A percentile compares a stretch with the other conserved stretches of the same genome.
phyloP scores from a whole-genome alignment of 2,329 filamentous ascomycete species.

The Colletotrichum gigasporum region DNA sequence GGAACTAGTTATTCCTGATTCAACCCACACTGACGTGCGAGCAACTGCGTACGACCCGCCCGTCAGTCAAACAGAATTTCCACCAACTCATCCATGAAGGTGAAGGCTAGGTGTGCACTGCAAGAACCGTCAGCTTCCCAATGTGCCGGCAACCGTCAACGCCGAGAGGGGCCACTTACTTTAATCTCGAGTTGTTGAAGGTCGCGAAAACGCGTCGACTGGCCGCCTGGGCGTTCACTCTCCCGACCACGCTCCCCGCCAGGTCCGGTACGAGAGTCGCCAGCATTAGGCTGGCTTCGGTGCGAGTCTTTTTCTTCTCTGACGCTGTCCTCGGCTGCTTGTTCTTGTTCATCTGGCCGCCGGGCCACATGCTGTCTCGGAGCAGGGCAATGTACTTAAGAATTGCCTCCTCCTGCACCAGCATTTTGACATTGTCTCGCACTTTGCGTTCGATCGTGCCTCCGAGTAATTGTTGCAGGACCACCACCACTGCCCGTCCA shows the following conservation, averaged over 20 bases:
- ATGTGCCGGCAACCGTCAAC: constrained; percentile 35
- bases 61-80: constrained; percentile 68
- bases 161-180: constrained; percentile 65
- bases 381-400: constrained; percentile 78
- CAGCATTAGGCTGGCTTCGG: constrained; percentile 89
- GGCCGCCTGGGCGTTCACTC: constrained; percentile 89
- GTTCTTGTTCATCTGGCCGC: constrained; percentile 63
- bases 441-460: constrained; percentile 97
- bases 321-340: constrained; percentile 67
- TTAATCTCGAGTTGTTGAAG: constrained; percentile 89
- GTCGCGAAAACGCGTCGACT: constrained; percentile 89
- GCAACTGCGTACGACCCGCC: too few relatives aligned
- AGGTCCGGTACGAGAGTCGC: constrained; percentile 91
- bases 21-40: too few relatives aligned
- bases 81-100: constrained; percentile 76
- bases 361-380: constrained; percentile 85
- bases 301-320: constrained; percentile 83
- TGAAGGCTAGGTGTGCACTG: constrained; percentile 75
- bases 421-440: constrained; percentile 79
- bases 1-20: background rate
- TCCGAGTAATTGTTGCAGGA: constrained; percentile 93
- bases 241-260: constrained; percentile 91
- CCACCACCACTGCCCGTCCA: constrained; percentile 93
- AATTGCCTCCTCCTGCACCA: constrained; percentile 82
- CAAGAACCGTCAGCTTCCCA: background rate